Conservation (phyloP, 257 asterid species). For the Oldenlandia corymbosa region DNA sequence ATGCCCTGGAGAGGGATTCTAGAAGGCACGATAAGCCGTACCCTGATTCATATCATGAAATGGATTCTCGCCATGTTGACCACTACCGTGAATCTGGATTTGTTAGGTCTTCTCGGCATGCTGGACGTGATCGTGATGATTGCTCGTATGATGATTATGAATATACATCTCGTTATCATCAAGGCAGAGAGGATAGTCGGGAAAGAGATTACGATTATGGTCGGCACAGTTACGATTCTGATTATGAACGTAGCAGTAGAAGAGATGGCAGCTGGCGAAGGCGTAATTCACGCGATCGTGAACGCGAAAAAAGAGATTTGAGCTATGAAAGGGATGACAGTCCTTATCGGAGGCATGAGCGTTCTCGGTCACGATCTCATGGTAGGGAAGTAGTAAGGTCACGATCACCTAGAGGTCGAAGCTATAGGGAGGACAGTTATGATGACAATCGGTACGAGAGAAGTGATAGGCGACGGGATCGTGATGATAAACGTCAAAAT, state of each 20-base stretch:
- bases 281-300: slow-evolving; percentile 82
- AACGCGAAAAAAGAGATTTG: slow-evolving; percentile 63
- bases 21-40: slow-evolving; percentile 79
- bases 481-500: slow-evolving; percentile 60
- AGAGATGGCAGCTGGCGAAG: slow-evolving; percentile 81
- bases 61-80: slow-evolving; percentile 36
- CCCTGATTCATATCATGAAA: slow-evolving; percentile 36
- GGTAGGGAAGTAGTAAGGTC: slow-evolving; percentile 78
- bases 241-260: slow-evolving; percentile 71
- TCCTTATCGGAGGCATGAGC: slow-evolving; percentile 56
- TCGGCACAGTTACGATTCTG: slow-evolving; percentile 83
- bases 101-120: slow-evolving; percentile 77
- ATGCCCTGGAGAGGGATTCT: slow-evolving; percentile 69
- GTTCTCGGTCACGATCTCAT: slow-evolving; percentile 69
- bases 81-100: slow-evolving; percentile 37
- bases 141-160: slow-evolving; percentile 84
- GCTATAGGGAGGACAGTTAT: slow-evolving; percentile 80
- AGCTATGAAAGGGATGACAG: slow-evolving; percentile 84
- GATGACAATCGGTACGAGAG: slow-evolving; percentile 75
- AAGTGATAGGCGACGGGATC: slow-evolving; percentile 76
- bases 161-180: slow-evolving; percentile 59
- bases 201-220: slow-evolving; percentile 81
- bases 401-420: slow-evolving; percentile 87
- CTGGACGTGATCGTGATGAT: slow-evolving; percentile 75
- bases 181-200: slow-evolving; percentile 69